Evolutionary conservation across 768 basidiomycete genomes (phyloP).

Genomic region (Kwoniella newhampshirensis): DNA sequence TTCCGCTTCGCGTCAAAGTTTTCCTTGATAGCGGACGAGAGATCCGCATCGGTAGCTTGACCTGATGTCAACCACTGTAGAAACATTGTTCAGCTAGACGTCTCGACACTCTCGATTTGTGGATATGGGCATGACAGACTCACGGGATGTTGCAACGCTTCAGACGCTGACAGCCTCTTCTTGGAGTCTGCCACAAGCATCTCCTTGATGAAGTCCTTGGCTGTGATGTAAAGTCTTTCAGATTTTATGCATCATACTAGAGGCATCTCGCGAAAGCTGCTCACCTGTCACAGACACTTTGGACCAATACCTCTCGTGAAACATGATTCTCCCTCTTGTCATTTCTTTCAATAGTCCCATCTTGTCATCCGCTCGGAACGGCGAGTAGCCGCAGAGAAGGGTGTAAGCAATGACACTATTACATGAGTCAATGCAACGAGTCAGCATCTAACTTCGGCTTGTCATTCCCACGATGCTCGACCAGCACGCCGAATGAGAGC

Average conservation of each 20-base stretch:
- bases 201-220: conserved; percentile 75
- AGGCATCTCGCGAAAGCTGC: conserved; percentile 14
- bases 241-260: not conserved
- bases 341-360: conserved; percentile 77
- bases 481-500: no score
- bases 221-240: conserved; percentile 54
- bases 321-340: conserved; percentile 77
- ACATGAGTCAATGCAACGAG: not conserved
- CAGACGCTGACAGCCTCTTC: conserved; percentile 68
- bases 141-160: conserved; percentile 70
- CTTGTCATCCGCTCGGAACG: conserved; percentile 81
- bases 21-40: conserved; percentile 69
- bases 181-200: conserved; percentile 71
- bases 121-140: no score
- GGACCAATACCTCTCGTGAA: conserved; percentile 92
- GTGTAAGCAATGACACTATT: conserved; percentile 89
- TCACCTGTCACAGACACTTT: conserved; percentile 76
- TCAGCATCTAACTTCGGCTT: no score
- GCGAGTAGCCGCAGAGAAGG: conserved; percentile 89
- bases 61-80: conserved; percentile 72
- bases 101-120: no score
- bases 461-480: no score
- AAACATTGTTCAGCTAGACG: no score
- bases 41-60: conserved; percentile 69
- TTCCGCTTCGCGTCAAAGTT: conserved; percentile 60